A percentile compares a stretch with the other conserved stretches of the same genome.
Evolutionary conservation across 1,284 basidiomycete species (phyloP).

Genomic region (Trametes pubescens): DNA sequence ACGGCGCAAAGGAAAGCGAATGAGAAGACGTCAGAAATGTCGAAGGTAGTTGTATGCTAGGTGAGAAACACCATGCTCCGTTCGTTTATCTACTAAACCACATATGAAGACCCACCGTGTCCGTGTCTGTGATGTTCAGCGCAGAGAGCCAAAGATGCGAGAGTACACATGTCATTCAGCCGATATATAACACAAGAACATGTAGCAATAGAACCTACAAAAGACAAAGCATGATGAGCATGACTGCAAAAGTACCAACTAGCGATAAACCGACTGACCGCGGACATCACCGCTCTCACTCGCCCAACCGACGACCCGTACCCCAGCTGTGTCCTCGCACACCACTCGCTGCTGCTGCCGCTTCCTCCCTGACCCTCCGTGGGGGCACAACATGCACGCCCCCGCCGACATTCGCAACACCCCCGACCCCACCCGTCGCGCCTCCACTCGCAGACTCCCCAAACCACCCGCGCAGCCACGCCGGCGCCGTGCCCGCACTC

Average conservation of each 20-base stretch:
- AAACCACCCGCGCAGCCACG: constrained; percentile 47
- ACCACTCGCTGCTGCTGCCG: constrained; percentile 37
- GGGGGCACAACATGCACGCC: constrained; percentile 46
- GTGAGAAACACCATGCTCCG: neutral
- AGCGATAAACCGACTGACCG: neutral
- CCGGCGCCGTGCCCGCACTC: constrained; percentile 46
- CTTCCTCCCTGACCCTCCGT: constrained; percentile 35
- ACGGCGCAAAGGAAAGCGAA: constrained; percentile 64
- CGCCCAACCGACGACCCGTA: constrained; percentile 50
- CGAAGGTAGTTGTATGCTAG: neutral
- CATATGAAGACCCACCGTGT: no score
- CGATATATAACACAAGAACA: neutral
- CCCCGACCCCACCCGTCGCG: constrained; percentile 17
- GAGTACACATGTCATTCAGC: neutral
- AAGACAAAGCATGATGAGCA: neutral
- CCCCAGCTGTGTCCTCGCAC: constrained; percentile 50
- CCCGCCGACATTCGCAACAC: constrained; percentile 34
- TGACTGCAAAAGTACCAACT: no score
- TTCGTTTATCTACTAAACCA: neutral
- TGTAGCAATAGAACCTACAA: neutral
- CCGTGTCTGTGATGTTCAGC: no score
- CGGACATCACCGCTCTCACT: constrained; percentile 3
- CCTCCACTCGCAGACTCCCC: constrained; percentile 36
- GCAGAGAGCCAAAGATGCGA: neutral
- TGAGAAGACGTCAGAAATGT: constrained; percentile 3